Conservation (phyloP, 2,329 filamentous ascomycete species). For the Apiospora malaysiana region DNA sequence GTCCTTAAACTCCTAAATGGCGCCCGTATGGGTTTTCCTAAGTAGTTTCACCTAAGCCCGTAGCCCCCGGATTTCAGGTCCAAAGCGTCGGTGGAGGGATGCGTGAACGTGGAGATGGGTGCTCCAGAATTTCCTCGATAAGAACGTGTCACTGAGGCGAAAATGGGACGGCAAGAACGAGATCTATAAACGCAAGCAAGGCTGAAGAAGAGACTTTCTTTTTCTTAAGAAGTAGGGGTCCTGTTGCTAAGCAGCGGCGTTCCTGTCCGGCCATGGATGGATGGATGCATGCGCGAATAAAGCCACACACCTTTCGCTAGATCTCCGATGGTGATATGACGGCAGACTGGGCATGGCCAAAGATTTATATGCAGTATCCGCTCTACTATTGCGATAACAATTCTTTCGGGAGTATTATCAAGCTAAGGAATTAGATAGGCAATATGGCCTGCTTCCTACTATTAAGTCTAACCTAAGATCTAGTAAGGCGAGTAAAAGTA, state of each 20-base stretch:
- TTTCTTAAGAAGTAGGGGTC: no score
- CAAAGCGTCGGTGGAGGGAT: background rate
- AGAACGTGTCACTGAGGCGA: background rate
- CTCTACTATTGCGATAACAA: background rate
- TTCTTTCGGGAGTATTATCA: background rate
- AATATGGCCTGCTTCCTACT: background rate
- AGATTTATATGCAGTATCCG: background rate
- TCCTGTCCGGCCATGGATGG: background rate
- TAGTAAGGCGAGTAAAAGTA: background rate
- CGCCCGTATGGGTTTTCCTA: background rate
- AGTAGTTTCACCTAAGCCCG: constrained; percentile 1
- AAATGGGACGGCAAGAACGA: background rate
- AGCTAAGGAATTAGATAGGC: constrained; percentile 11
- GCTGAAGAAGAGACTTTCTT: background rate
- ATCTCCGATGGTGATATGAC: background rate
- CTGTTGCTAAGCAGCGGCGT: background rate
- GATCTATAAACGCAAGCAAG: background rate
- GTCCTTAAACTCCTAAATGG: background rate
- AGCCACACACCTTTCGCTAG: background rate
- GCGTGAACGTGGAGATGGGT: constrained; percentile 18
- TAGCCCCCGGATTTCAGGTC: constrained; percentile 1
- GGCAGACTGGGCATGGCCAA: background rate
- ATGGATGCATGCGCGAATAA: background rate
- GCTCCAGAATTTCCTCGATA: constrained; percentile 10
- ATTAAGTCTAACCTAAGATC: no score